Evolutionary conservation across 1,139 yeast genomes (phyloP).

Genomic region (Neolecta irregularis): DNA sequence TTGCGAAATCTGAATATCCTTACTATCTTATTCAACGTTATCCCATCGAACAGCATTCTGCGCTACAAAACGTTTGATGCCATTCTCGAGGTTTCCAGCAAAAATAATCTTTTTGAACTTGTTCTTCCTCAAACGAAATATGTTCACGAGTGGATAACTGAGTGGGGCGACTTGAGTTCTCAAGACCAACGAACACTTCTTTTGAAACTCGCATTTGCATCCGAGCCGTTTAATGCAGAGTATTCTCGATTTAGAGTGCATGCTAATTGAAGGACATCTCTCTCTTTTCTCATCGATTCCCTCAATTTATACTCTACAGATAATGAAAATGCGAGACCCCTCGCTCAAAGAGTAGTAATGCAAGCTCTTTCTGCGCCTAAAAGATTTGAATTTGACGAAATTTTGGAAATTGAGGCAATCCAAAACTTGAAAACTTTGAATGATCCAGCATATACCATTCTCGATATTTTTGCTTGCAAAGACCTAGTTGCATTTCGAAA

Average conservation of each 20-base stretch:
- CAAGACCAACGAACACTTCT: constrained; percentile 20
- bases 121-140: constrained; percentile 27
- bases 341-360: constrained; percentile 6
- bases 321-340: constrained; percentile 1
- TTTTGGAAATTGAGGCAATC: constrained; percentile 24
- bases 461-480: constrained; percentile 22
- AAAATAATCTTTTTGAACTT: constrained; percentile 23
- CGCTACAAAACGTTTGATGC: constrained; percentile 24
- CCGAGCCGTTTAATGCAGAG: constrained; percentile 18
- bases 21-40: constrained; percentile 29
- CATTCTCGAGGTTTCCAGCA: constrained; percentile 24
- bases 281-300: constrained; percentile 2
- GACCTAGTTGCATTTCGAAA: constrained; percentile 19
- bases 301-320: background rate
- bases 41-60: constrained; percentile 22
- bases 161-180: constrained; percentile 24
- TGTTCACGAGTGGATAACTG: constrained; percentile 26
- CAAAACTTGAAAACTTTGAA: constrained; percentile 18
- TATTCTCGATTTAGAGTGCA: constrained; percentile 13
- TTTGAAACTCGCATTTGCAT: constrained; percentile 20
- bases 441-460: constrained; percentile 19
- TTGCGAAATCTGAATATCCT: constrained; percentile 25
- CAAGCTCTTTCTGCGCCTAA: constrained; percentile 7
- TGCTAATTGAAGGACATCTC: constrained; percentile 7
- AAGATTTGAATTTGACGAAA: constrained; percentile 20